Base-by-base conservation (phyloP, 208 protist species). In the Blechomonas ayalai region DNA sequence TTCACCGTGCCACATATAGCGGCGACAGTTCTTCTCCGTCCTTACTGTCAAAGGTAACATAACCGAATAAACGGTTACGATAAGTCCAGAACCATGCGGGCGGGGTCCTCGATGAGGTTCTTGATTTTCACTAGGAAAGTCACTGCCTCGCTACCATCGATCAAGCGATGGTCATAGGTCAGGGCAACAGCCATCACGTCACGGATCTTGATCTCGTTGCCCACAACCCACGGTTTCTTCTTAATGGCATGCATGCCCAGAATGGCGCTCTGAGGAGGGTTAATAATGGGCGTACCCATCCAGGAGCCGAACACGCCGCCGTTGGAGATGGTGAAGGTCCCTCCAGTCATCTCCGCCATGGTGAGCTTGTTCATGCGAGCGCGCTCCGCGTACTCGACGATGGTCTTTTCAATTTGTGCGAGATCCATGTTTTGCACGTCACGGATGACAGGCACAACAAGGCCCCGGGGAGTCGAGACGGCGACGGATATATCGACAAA, bases 291-390 rank as follows among this genome's bases (percentile, higher is more conserved):
- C 0, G 97, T 99, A 28, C 96, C 97, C 88, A 99, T 96, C 71
- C 98, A 95, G 22, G 90, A 97, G 25, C 97, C 98, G 39, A 97
- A 99, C 18, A 98, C 95, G 37, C 98, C 97, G 46, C 97, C 97
- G 73, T 99, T 99, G 26, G 94, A 98, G 62, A 99, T 98, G 29
- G 97, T 99, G 78, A 99, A 99, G 20, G 98, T 99, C 36, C 97
- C 97, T 49, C 97, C 97, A 2, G 85, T 89, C 94, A 98, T 99
- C 59, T 99, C 97, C 24, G 95, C 91, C 48, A 99, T 82, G 8
- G 95, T 92, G 18, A 99, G 77, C 47, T 90, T 82, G 43, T 95
- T 90, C 40, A 90, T 81, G 49, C 74, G 79, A 15, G 91, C 95
- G 36, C 96, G 92, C 7, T 62, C 72, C 32, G 81, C 95, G 59